Conservation (phyloP, 2,329 filamentous ascomycete species). For the Fusarium tanahbumbuense region DNA sequence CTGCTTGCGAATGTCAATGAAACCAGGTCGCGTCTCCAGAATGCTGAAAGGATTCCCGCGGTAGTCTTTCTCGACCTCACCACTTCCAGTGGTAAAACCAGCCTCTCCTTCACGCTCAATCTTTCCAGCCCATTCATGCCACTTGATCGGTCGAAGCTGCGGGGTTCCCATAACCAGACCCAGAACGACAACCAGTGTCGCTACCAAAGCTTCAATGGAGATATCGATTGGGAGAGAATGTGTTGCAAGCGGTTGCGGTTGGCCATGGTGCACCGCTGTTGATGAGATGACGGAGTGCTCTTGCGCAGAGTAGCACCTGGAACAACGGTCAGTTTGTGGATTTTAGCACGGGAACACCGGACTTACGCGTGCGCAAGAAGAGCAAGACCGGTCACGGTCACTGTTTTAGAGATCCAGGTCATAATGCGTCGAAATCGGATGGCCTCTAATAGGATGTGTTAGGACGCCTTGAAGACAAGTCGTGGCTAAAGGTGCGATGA, state of each 20-base stretch:
- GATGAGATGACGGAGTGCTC: constrained; percentile 85
- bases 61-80: constrained; percentile 76
- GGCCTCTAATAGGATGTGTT: constrained; percentile 13
- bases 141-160: constrained; percentile 84
- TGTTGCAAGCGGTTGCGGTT: constrained; percentile 55
- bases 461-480: constrained; percentile 39
- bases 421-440: constrained; percentile 57
- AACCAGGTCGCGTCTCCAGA: constrained; percentile 84
- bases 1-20: constrained; percentile 87
- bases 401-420: constrained; percentile 76
- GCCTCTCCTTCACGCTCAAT: constrained; percentile 80
- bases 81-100: constrained; percentile 66
- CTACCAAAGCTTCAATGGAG: constrained; percentile 83
- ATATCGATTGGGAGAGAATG: constrained; percentile 83
- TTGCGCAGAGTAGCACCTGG: constrained; percentile 94
- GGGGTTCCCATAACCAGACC: constrained; percentile 85
- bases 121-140: constrained; percentile 84
- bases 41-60: constrained; percentile 82
- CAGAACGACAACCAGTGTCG: constrained; percentile 81
- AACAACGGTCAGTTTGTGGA: constrained; percentile 30
- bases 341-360: neutral
- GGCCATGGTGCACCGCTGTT: constrained; percentile 58
- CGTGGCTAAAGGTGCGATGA: constrained; percentile 20
- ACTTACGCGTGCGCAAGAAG: constrained; percentile 89
- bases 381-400: constrained; percentile 80